Evolutionary conservation across 2,329 filamentous ascomycete species (phyloP), one percentile per base, ranked within the genome.

Genomic region (Neofusicoccum parvum): DNA sequence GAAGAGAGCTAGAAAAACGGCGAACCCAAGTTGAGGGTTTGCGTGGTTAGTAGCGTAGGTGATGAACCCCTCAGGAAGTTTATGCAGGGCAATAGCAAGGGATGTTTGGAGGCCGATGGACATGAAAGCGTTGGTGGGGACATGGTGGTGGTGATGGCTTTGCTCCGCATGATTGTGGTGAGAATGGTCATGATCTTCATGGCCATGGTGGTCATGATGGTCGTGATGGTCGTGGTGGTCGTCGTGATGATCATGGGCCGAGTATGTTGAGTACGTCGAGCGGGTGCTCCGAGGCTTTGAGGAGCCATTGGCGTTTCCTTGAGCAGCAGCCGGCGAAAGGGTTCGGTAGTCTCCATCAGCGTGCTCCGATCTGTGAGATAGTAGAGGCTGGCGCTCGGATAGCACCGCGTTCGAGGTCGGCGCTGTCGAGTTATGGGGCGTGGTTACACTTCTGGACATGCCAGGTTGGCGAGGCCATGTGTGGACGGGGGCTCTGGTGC

Each of bases 41-140:
- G 93, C 94, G 75, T 99, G 95, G 78, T 98, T 99, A 10, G 95
- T 97, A 10, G 95, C 94, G 76, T 96, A 99, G 0, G 94, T 98
- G 71, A 99, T 90, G 78, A 90, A 90, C 45, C 87, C 88, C 76
- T 90, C 95, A 1, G 95, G 95, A 41, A 98, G 90, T 76, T 99
- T 99, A 82, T 99, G 95, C 1, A 99, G 83, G 7, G 94, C 93
- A 68, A 99, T 98, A 5, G 95, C 95, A 59, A 97, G 89, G 15
- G 92, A 94, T 0, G 95, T 98, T 78, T 99, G 95, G 0, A 99
- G 86, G n/a, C 95, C 94, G 67, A 98, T 95, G 62, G 92, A 92
- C 68, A 98, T 83, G 76, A 97, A 99, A 5, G 92, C 92, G 73
- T 98, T 98, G 68, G 92, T 89, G 0, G 94, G 92, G 3, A 98